Percentiles rank a stretch among this genome's conserved stretches.
Conservation (phyloP, 225 moss, liverwort and hornwort genomes). For the Lunularia cruciata region DNA sequence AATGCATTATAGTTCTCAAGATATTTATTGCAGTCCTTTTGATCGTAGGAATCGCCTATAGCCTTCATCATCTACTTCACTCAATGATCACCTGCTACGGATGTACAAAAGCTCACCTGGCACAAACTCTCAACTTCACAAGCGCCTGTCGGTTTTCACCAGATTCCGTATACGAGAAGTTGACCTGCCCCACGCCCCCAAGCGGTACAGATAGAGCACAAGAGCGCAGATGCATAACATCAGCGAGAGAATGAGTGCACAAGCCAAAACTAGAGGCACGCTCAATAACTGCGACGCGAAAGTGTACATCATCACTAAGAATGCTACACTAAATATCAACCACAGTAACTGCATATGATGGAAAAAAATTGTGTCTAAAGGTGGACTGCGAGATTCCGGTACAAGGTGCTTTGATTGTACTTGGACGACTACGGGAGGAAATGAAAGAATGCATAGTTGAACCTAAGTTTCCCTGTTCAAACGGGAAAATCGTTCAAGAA, state of each 20-base stretch:
- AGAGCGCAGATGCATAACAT: constrained; percentile 22
- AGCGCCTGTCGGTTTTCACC: constrained; percentile 93
- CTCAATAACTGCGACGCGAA: not conserved
- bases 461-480: no score
- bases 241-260: not conserved
- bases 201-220: constrained; percentile 20
- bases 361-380: no score
- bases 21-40: not conserved
- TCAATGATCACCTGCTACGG: not conserved
- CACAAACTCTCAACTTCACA: constrained; percentile 91
- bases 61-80: not conserved
- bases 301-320: not conserved
- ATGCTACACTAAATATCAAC: no score
- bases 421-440: no score
- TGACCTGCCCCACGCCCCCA: constrained; percentile 56
- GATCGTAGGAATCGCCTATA: not conserved
- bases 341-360: no score
- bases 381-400: no score
- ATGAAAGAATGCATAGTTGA: no score
- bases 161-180: constrained; percentile 90
- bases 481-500: no score
- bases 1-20: not conserved
- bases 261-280: not conserved
- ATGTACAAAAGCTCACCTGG: constrained; percentile 36
- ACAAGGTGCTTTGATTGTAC: no score